These are phyloP conservation scores for Hygrophorus russula DNA, from an alignment of 768 basidiomycete genomes.

Conservation along the genomic window DNA sequence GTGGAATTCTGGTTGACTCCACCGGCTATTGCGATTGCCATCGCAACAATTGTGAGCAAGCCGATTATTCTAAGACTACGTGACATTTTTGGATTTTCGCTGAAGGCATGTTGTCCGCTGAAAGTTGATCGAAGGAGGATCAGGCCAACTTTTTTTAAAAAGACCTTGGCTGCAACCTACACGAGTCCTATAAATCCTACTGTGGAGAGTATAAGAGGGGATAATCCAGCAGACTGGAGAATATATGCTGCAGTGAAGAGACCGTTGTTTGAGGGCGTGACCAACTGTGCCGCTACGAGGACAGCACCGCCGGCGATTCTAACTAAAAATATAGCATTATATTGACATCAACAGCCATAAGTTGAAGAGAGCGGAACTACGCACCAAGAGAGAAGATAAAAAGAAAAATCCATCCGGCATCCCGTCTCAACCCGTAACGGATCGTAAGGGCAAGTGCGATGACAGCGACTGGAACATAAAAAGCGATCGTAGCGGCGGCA, in stretches of 20 bases:
- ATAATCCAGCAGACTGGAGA: conserved; percentile 32
- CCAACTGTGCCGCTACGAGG: conserved; percentile 41
- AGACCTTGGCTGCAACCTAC: conserved; percentile 20
- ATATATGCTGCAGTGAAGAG: conserved; percentile 44
- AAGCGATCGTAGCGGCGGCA: conserved; percentile 45
- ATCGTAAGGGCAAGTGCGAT: conserved; percentile 33
- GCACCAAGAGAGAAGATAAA: conserved; percentile 46
- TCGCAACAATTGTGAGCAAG: conserved; percentile 23
- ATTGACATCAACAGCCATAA: conserved; percentile 1
- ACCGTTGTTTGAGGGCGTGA: conserved; percentile 24
- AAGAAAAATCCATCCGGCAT: conserved; percentile 63
- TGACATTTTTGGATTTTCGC: conserved; percentile 33
- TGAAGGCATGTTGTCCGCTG: conserved; percentile 41
- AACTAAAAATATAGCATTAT: conserved; percentile 23
- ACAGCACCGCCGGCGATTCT: conserved; percentile 48
- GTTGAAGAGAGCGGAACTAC: conserved; percentile 12
- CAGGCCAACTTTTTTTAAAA: conserved; percentile 13
- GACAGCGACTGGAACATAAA: conserved; percentile 46
- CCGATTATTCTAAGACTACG: conserved; percentile 25
- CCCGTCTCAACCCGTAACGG: conserved; percentile 45
- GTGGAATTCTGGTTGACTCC: conserved; percentile 22
- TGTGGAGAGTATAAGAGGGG: conserved; percentile 28
- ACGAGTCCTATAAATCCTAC: conserved; percentile 41
- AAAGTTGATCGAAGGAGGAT: conserved; percentile 8
- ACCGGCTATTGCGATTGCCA: conserved; percentile 34